Percentiles rank a stretch among this genome's conserved stretches.
phyloP scores from a whole-genome alignment of 305 asterid species.

The Fraxinus latifolia region DNA sequence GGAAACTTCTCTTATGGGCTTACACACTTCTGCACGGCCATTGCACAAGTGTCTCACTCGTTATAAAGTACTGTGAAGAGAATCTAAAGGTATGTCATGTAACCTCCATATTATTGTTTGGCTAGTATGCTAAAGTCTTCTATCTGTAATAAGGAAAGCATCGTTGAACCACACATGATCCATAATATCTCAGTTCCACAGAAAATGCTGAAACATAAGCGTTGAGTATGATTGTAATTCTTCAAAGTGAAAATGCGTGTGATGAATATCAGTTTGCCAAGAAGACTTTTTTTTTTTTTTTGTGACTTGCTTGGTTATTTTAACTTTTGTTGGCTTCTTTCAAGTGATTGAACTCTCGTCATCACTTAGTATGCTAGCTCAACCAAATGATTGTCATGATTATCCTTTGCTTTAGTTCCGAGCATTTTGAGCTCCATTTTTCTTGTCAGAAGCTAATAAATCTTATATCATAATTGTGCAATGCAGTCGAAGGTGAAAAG shows the following conservation, averaged over 20 bases:
- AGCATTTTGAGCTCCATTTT: background rate
- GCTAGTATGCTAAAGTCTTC: slow-evolving; percentile 11
- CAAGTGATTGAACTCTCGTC: background rate
- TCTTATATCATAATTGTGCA: slow-evolving; percentile 17
- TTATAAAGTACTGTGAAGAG: slow-evolving; percentile 86
- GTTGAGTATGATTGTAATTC: background rate
- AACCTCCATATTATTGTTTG: background rate
- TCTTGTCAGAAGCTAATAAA: background rate
- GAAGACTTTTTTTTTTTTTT: background rate
- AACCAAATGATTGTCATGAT: background rate
- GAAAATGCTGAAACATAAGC: background rate
- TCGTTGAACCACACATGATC: background rate
- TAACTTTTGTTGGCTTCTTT: background rate
- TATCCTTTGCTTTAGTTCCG: background rate
- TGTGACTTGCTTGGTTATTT: background rate
- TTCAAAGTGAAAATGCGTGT: background rate
- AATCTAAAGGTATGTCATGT: slow-evolving; percentile 57
- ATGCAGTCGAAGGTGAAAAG: slow-evolving; percentile 72
- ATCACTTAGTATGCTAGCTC: background rate
- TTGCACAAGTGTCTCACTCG: slow-evolving; percentile 62
- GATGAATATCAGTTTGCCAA: background rate
- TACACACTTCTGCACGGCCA: slow-evolving; percentile 85
- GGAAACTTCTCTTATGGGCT: slow-evolving; percentile 94
- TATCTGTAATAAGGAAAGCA: background rate
- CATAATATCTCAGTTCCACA: slow-evolving; percentile 2